Percentiles rank a stretch among this genome's conserved stretches.
phyloP scores from a whole-genome alignment of 768 basidiomycete species.

The Trametopsis cervina region DNA sequence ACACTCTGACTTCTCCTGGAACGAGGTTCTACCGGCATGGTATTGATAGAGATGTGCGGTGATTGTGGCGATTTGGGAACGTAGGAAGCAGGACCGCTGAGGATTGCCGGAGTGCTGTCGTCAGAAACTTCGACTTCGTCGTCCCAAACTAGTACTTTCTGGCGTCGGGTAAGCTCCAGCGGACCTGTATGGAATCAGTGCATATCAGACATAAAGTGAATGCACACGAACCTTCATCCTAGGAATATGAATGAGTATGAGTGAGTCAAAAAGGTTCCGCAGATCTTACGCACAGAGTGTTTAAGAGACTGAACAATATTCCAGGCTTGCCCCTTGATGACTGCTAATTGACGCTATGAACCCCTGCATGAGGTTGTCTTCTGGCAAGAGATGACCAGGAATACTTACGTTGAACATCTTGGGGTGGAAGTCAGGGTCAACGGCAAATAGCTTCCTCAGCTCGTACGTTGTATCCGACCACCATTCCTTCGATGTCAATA shows the following conservation, averaged over 20 bases:
- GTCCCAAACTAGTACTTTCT: slow-evolving; percentile 78
- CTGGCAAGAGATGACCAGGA: background rate
- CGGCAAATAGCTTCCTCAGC: slow-evolving; percentile 66
- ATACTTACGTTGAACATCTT: slow-evolving; percentile 76
- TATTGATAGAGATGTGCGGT: slow-evolving; percentile 37
- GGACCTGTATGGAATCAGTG: slow-evolving; percentile 48
- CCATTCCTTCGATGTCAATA: slow-evolving; percentile 80
- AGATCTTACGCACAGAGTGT: slow-evolving; percentile 41
- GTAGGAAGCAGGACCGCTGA: slow-evolving; percentile 25
- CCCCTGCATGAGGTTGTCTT: slow-evolving; percentile 1
- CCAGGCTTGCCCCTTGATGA: slow-evolving; percentile 90
- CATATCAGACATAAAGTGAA: background rate
- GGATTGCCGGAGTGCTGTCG: slow-evolving; percentile 35
- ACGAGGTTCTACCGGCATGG: slow-evolving; percentile 50
- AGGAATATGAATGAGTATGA: slow-evolving; percentile 3
- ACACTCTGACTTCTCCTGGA: slow-evolving; percentile 54
- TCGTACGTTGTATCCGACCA: slow-evolving; percentile 85
- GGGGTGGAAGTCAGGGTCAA: slow-evolving; percentile 83
- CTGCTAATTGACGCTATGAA: slow-evolving; percentile 79
- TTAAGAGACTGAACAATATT: slow-evolving; percentile 82
- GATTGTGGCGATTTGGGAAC: slow-evolving; percentile 28
- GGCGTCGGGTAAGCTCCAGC: slow-evolving; percentile 79
- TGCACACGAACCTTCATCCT: slow-evolving; percentile 67
- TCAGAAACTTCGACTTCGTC: slow-evolving; percentile 67
- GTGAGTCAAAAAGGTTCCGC: background rate